A percentile compares a stretch with the other conserved stretches of the same genome.
Conservation (phyloP, 2,329 filamentous ascomycete genomes). For the Xylariaceae sp. region DNA sequence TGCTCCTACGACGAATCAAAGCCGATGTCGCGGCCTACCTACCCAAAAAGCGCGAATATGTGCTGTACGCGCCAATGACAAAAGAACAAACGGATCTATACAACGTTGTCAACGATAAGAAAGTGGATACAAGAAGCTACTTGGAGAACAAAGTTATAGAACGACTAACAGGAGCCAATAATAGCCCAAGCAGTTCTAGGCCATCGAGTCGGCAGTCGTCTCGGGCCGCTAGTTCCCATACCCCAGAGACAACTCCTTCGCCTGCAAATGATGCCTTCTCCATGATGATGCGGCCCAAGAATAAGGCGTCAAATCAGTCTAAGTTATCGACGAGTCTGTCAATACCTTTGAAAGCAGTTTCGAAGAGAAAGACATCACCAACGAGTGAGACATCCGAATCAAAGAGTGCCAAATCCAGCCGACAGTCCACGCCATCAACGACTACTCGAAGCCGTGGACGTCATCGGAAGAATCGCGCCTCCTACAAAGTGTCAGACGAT, state of each 20-base stretch:
- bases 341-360: conserved; percentile 26
- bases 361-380: conserved; percentile 48
- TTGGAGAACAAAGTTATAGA: conserved; percentile 81
- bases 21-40: conserved; percentile 89
- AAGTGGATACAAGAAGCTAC: conserved; percentile 71
- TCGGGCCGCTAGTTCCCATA: conserved; percentile 45
- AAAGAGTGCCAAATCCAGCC: conserved; percentile 79
- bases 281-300: conserved; percentile 58
- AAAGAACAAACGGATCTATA: conserved; percentile 92
- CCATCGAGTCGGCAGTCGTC: conserved; percentile 48
- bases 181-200: conserved; percentile 50
- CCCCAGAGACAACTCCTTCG: conserved; percentile 30
- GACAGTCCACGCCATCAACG: conserved; percentile 74
- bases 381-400: conserved; percentile 44
- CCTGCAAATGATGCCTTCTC: conserved; percentile 55
- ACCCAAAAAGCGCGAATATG: conserved; percentile 97
- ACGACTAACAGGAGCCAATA: conserved; percentile 59
- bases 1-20: conserved; percentile 87
- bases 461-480: conserved; percentile 54
- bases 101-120: conserved; percentile 65
- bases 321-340: conserved; percentile 31
- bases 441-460: conserved; percentile 53
- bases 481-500: conserved; percentile 63
- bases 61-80: conserved; percentile 91
- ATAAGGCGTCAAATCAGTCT: conserved; percentile 31